Base-by-base conservation (phyloP, 1,284 basidiomycete species). In the Apiotrichum sp. region DNA sequence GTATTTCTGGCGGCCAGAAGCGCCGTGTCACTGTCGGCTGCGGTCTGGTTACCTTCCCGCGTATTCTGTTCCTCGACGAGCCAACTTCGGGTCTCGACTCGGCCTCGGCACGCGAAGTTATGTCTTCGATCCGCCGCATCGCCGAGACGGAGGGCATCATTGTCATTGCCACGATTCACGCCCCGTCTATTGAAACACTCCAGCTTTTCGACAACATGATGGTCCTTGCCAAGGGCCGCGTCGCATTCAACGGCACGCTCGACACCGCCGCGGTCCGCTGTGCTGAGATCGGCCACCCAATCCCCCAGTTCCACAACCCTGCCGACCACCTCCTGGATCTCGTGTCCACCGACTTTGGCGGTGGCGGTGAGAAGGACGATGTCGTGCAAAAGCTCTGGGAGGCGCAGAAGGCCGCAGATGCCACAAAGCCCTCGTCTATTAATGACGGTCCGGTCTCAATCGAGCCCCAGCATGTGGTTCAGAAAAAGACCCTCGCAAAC, bases 1-100 rank as follows among this genome's bases (percentile, higher is more conserved):
- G 78, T 13, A 70, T 78, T 56, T 65, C 62, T 4, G 77, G 77
- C 6, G 77, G 77, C 1, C 76, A 78, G 58, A 74, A 73, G 52
- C 57, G 74, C 4, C 58, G 76, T 0, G 70, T 76, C 16, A 68
- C 66, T 2, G 69, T 77, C 58, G 77, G 72, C 8, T 69, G 64
- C 52, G 64, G 65, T 3, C 59, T 78, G 9, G 70, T 78, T 7
- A 70, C 71, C 4, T 64, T 65, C 2, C 74, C 76, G 8, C 57
- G 59, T 5, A 57, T 78, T 1, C 65, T 78, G n/a, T 71, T 78
- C 55, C 66, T 78, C 16, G 77, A 78, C 56, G 77, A 78, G 60
- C 76, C 76, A 0, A 77, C 74, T 3, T 56, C 52, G 8, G 49
- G 64, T 31, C 55, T 65, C n/a, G 64, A 65, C 55, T 61, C 62